Percentiles rank a stretch among this genome's conserved stretches.
phyloP scores from a whole-genome alignment of 148 eudicot genomes.

The Arctostaphylos glauca region DNA sequence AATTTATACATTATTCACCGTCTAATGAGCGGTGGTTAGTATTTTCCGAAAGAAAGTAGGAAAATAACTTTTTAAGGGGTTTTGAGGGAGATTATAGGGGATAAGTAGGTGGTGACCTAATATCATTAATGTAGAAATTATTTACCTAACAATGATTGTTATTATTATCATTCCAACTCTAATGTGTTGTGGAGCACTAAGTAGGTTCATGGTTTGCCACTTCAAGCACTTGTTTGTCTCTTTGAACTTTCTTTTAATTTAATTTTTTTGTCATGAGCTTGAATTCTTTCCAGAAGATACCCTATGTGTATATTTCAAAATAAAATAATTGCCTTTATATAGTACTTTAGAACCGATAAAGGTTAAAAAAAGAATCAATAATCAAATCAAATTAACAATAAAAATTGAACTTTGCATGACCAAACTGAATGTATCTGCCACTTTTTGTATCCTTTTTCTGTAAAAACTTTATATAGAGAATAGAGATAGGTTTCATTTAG shows the following conservation, averaged over 20 bases:
- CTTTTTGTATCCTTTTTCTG: no score
- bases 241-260: background rate
- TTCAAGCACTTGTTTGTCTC: background rate
- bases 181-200: conserved; percentile 17
- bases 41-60: no score
- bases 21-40: no score
- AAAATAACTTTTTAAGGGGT: no score
- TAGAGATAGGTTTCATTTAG: no score
- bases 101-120: background rate
- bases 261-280: background rate
- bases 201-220: conserved; percentile 9
- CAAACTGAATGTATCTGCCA: no score
- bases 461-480: no score
- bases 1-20: no score
- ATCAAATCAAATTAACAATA: no score
- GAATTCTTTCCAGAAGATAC: background rate
- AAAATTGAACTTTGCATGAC: no score
- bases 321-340: background rate
- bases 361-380: no score
- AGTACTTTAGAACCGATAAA: background rate
- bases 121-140: background rate
- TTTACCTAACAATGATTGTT: conserved; percentile 12
- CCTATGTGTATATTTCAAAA: background rate
- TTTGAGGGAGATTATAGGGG: no score
- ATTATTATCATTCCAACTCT: conserved; percentile 10